Evolutionary conservation across 2,329 filamentous ascomycete genomes (phyloP), one percentile per base, ranked within the genome.

Genomic region (Annulohypoxylon truncatum): DNA sequence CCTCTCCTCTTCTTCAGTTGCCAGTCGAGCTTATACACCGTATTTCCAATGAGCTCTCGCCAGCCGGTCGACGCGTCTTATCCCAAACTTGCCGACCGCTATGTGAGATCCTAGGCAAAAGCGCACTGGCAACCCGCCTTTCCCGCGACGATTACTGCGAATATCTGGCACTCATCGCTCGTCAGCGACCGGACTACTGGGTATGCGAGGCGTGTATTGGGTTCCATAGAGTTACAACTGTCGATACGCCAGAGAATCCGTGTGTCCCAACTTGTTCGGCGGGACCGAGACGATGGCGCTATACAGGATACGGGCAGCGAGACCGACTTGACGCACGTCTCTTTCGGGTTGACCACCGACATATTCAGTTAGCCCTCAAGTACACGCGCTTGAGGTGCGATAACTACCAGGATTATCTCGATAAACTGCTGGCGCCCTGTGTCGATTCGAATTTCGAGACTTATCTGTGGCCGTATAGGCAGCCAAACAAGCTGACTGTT

Each of bases 351-450:
- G 51, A 65, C 2, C 46, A 67, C 42, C 55, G 26, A 15, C 65
- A 67, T n/a, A 13, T 64, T 24, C 61, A 64, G 48, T 61, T 67
- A 13, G 53, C 65, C n/a, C 48, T 67, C 18, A 67, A 64, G 42
- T 61, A 61, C 31, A 48, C 53, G 29, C 65, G 65, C 12, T 24
- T 67, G 22, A n/a, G 20, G 28, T 5, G 7, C 4, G 26, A 2
- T 9, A 18, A 33, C 3, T 54, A 58, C 47, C 22, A 26, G 8
- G 2, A 10, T 4, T 61, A 67, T 46, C 52, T 54, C 33, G 9
- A 35, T n/a, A 20, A 8, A 1, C 46, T 67, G 4, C 15, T 65
- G 20, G 48, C 38, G 20, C 40, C 53, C 4, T 7, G 18, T 4
- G 9, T 48, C 44, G n/a, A 48, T 13, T 5, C 22, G 6, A 48